Base-by-base conservation (phyloP, 257 asterid species). In the Solanum peruvianum region DNA sequence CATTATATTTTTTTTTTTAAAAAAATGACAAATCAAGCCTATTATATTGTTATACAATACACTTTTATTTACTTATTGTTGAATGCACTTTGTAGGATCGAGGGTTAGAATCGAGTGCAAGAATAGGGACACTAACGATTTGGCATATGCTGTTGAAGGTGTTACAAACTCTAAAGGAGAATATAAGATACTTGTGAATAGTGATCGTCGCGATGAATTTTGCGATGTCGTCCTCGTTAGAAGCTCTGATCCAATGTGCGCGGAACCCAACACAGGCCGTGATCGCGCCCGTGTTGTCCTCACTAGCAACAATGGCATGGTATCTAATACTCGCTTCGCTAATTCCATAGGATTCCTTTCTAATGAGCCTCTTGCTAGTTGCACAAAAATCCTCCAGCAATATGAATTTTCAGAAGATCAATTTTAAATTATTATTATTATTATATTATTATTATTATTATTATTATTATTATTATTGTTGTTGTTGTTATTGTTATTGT, bases 261-360 rank as follows among this genome's bases (percentile, higher is more conserved):
- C 86, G 87, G 9, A 8, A 0, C 93, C 94, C 0, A 84, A 85
- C 62, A 16, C 25, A 0, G 98, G 98, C 2, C 94, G 99, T 1
- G 98, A 94, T 75, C 92, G 95, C 0, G 91, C 98, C 39, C 96
- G 94, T 4, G 98, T 95, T 4, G 85, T 92, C 80, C 94, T 96
- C 49, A 93, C 98, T 66, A 86, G 91, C 62, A 91, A 93, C 95
- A 96, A 95, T 47, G 98, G 99, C 70, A 92, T 96, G 92, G 83
- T 14, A 58, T 90, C 96, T 41, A 78, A 83, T 39, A 58, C 47
- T 5, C 94, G 98, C 3, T 89, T 77, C 0, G 98, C 95, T 33
- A 96, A 96, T 71, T 88, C 92, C 85, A 87, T 95, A 89, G 98
- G 97, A 3, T 96, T 92, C 90, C 82, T 87, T 21, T 88, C 84